Evolutionary conservation across 2,329 filamentous ascomycete species (phyloP), one percentile per base, ranked within the genome.

Genomic region (Alternaria ethzedia): DNA sequence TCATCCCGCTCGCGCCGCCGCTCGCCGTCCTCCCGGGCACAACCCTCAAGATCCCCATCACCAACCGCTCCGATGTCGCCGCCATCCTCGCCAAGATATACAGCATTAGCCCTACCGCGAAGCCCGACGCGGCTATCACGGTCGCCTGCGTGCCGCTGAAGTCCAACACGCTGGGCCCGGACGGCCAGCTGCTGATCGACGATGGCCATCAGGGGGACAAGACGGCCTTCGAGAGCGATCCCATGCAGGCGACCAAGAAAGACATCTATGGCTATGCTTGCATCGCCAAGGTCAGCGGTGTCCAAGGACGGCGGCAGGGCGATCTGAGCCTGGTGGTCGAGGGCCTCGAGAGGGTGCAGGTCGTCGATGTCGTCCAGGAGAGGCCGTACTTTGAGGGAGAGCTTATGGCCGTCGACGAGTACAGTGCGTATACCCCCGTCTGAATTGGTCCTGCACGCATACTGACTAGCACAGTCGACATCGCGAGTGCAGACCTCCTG

Each of bases 91-190:
- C 94, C 20, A 90, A 91, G 71, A 88, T 97, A 64, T 95, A 97
- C 81, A 91, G 91, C 74, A 89, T 90, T 70, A 90, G 90, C 26
- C 86, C 91, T 32, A 87, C 88, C 44, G 82, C 84, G 23, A 90
- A 89, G 73, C 87, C 84, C 3, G 85, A 90, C 69, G 87, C 89
- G 26, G 85, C 89, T 70, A 89, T 97, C 70, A 90, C 92, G 9
- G 90, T 98, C 69, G 93, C 91, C 57, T 98, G 95, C 79, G 89
- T 98, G 58, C 96, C 96, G 20, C 85, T 97, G 64, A 90, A 86
- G 67, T 96, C 93, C 54, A 90, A 90, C 5, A 86, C 90, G 23
- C 85, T 97, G 25, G 90, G 89, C 61, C 70, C 73, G 26, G 89
- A 93, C 74, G 94, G 94, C 47, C 90, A 94, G 79, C 87, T 89